These are phyloP conservation scores for Carallia brachiata DNA, from an alignment of 345 rosid genomes.

Conservation along the genomic window DNA sequence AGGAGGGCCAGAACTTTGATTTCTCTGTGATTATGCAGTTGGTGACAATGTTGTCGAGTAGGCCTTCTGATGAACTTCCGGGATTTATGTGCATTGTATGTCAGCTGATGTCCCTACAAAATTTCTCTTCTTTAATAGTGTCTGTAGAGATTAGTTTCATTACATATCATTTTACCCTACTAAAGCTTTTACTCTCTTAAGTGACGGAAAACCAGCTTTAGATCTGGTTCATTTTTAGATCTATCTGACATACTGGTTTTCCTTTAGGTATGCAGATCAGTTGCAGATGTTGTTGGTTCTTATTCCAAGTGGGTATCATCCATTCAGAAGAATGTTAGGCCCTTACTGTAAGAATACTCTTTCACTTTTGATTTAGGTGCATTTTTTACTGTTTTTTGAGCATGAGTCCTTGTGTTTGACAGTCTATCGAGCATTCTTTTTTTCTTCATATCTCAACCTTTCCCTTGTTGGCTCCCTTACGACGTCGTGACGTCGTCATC, in stretches of 20 bases:
- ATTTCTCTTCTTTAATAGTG: constrained; percentile 11
- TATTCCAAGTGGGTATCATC: constrained; percentile 86
- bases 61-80: constrained; percentile 56
- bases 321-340: constrained; percentile 57
- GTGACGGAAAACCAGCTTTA: background rate
- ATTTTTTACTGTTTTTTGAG: background rate
- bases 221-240: background rate
- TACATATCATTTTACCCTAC: background rate
- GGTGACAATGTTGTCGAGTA: constrained; percentile 60
- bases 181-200: background rate
- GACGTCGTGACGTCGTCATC: no score
- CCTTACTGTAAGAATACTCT: constrained; percentile 65
- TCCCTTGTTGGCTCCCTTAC: background rate
- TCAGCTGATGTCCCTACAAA: constrained; percentile 23
- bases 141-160: background rate
- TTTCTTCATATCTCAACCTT: background rate
- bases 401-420: background rate
- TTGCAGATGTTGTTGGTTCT: constrained; percentile 91
- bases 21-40: constrained; percentile 77
- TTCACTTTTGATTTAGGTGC: constrained; percentile 4
- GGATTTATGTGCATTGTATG: constrained; percentile 86
- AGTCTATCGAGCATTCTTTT: background rate
- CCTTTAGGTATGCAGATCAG: constrained; percentile 81
- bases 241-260: constrained; percentile 17
- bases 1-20: constrained; percentile 63